phyloP scores from a whole-genome alignment of 2,329 filamentous ascomycete genomes.

The Zalaria sp. region DNA sequence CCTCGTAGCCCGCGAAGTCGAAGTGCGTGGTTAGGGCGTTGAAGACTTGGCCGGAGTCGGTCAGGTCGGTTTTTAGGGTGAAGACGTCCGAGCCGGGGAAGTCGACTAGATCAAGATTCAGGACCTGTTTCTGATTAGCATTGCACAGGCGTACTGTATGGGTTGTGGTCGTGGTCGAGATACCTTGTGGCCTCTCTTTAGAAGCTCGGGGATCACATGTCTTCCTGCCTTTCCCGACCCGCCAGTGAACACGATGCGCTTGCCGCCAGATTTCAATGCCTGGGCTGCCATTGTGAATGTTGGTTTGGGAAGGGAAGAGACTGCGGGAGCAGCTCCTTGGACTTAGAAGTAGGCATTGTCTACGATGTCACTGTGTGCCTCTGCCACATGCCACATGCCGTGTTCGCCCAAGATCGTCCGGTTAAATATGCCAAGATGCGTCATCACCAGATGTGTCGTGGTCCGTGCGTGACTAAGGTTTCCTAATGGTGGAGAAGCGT shows the following conservation, averaged over 20 bases:
- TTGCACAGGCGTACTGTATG: background rate
- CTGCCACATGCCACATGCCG: background rate
- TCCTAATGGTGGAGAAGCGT: no score
- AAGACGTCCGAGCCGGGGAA: conserved; percentile 29
- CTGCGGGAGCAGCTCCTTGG: background rate
- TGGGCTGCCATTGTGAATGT: background rate
- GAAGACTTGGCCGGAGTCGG: conserved; percentile 41
- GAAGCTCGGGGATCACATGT: conserved; percentile 38
- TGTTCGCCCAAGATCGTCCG: no score
- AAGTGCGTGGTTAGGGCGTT: conserved; percentile 44
- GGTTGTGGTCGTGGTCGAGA: background rate
- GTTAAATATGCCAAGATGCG: no score
- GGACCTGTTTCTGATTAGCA: conserved; percentile 15
- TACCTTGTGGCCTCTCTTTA: conserved; percentile 33
- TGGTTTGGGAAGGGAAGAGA: background rate
- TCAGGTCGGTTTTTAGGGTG: conserved; percentile 42
- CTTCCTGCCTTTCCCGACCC: conserved; percentile 42
- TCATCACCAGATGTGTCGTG: no score
- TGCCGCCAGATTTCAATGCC: conserved; percentile 13
- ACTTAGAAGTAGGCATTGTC: background rate
- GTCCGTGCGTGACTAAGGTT: no score
- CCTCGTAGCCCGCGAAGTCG: conserved; percentile 34
- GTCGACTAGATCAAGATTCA: conserved; percentile 40
- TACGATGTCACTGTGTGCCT: background rate
- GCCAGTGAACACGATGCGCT: conserved; percentile 38